Evolutionary conservation across 495 filamentous ascomycete genomes (phyloP).

Genomic region (Opeltia flavorubescens): DNA sequence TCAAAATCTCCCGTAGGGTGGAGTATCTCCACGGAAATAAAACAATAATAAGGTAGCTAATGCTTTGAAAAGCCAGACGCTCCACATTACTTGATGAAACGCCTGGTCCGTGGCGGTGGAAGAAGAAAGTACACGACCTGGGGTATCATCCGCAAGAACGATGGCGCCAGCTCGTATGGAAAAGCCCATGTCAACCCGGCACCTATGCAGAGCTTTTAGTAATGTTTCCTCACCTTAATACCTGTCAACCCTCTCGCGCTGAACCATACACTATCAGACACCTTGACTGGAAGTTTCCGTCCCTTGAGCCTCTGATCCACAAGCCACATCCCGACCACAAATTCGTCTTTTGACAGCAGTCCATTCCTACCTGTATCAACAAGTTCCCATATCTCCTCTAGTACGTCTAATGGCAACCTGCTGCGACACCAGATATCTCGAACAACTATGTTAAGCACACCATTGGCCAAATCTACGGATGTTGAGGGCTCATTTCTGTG

Average conservation of each 20-base stretch:
- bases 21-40: no score
- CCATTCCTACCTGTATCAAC: slow-evolving; percentile 55
- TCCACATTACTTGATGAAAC: no score
- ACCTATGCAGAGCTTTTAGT: neutral
- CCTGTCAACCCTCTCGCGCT: slow-evolving; percentile 52
- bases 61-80: no score
- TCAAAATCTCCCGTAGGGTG: no score
- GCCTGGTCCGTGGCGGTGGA: no score
- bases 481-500: neutral
- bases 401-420: slow-evolving; percentile 46
- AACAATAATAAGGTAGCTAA: no score
- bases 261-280: slow-evolving; percentile 74
- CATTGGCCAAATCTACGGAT: slow-evolving; percentile 26
- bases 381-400: slow-evolving; percentile 75
- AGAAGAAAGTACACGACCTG: no score
- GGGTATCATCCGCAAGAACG: no score
- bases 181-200: no score
- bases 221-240: slow-evolving; percentile 17
- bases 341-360: slow-evolving; percentile 59
- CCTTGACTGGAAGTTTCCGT: slow-evolving; percentile 66
- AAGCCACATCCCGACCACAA: slow-evolving; percentile 92
- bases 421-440: slow-evolving; percentile 79
- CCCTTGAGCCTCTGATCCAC: slow-evolving; percentile 83
- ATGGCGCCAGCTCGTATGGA: no score
- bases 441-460: slow-evolving; percentile 65